Evolutionary conservation across 306 rosid species (phyloP), one percentile per base, ranked within the genome.

Genomic region (Hippophae tibetana): DNA sequence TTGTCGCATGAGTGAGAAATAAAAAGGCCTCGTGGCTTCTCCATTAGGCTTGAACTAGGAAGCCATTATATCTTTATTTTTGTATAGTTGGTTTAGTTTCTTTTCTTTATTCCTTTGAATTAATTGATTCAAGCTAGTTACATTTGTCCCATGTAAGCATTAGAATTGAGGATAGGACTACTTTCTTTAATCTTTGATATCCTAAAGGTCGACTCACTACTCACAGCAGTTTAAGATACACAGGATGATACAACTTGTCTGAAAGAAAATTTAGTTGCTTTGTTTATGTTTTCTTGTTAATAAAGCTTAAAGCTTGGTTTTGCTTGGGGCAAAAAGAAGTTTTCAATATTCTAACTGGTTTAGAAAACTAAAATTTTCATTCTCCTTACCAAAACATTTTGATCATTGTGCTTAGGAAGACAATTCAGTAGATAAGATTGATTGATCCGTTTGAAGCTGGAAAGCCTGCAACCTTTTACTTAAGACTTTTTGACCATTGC

Each of bases 331-430:
- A 42, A 58, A 46, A 60, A 38, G 42, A 40, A n/a, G 6, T 58
- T 59, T 13, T 46, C 12, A 13, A 43, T 8, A n/a, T 41, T 31
- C 4, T 14, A 51, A 43, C 26, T 38, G 4, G 41, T 13, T n/a
- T 68, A 13, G 52, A 49, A 49, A 49, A 11, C 11, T 49, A 11
- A 49, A 3, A 49, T 12, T 10, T 4, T 10, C 13, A 12, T 49
- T 13, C n/a, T 10, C 7, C 14, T 23, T 49, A 12, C 7, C 7
- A 5, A 9, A 31, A 58, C 23, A 42, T 58, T 50, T 50, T 25
- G 25, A 25, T 42, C 60, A 4, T 66, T 14, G 25, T 54, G 53
- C 44, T 61, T 6, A 11, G 64, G n/a, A 59, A 54, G 64, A 47
- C 55, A 43, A 18, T 57, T 6, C 18, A 64, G 18, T 48, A n/a